Evolutionary conservation across 225 moss, liverwort and hornwort species (phyloP).

Genomic region (Anthoceros angustus): DNA sequence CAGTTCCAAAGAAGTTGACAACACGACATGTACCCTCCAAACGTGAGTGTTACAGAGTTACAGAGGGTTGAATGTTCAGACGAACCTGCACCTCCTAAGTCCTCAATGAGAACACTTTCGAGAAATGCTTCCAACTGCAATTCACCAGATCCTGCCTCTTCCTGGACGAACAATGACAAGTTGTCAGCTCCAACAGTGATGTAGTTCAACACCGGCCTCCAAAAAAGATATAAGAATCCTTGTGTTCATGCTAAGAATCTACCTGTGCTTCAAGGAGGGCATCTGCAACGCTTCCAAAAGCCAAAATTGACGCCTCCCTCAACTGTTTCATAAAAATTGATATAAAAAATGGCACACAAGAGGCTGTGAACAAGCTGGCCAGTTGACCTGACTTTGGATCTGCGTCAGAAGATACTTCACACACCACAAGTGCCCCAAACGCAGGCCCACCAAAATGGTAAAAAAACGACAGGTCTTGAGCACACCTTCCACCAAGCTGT

Average conservation of each 20-base stretch:
- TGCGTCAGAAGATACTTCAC: background rate
- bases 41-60: no score
- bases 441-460: background rate
- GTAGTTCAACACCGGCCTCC: background rate
- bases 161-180: slow-evolving; percentile 9
- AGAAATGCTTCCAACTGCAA: slow-evolving; percentile 74
- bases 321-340: slow-evolving; percentile 35
- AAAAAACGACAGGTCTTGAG: background rate
- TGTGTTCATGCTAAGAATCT: background rate
- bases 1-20: no score
- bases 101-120: slow-evolving; percentile 55
- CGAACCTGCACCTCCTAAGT: slow-evolving; percentile 37
- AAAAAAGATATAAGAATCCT: background rate
- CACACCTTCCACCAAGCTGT: slow-evolving; percentile 77
- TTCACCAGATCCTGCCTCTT: slow-evolving; percentile 34
- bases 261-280: slow-evolving; percentile 61
- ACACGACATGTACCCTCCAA: no score
- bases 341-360: slow-evolving; percentile 7
- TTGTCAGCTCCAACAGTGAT: background rate
- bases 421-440: background rate
- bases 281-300: slow-evolving; percentile 56
- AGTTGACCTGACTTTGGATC: background rate
- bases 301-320: slow-evolving; percentile 72
- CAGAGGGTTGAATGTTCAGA: background rate
- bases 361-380: background rate